Evolutionary conservation across 257 asterid genomes (phyloP).

Genomic region (Nicotiana undulata): DNA sequence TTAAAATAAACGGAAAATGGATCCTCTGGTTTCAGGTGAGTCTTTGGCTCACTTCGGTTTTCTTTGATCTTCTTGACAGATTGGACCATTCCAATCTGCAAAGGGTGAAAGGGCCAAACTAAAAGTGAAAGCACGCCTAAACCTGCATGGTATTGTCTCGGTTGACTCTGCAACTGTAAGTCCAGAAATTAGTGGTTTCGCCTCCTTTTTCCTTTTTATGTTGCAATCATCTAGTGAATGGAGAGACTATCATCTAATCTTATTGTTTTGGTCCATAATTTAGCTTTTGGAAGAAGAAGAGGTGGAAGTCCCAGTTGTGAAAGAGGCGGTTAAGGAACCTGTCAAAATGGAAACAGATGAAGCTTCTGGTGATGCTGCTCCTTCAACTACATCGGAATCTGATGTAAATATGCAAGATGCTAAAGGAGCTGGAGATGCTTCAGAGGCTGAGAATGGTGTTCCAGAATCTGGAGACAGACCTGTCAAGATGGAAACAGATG

Average conservation of each 20-base stretch:
- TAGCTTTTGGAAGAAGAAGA: constrained; percentile 96
- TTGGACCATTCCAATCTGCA: constrained; percentile 72
- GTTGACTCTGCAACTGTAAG: constrained; percentile 82
- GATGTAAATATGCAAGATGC: constrained; percentile 70
- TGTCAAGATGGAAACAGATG: constrained; percentile 72
- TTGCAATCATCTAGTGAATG: not conserved
- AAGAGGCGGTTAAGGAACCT: constrained; percentile 51
- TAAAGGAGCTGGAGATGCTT: constrained; percentile 32
- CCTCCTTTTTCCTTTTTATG: not conserved
- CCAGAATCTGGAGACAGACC: constrained; percentile 60
- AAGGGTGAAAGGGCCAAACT: constrained; percentile 61
- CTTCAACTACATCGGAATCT: constrained; percentile 31
- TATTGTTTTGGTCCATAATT: not conserved
- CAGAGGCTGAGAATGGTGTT: constrained; percentile 64
- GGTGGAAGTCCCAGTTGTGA: constrained; percentile 51
- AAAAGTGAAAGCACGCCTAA: constrained; percentile 76
- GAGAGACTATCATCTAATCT: not conserved
- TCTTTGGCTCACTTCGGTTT: not conserved
- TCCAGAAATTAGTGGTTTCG: not conserved
- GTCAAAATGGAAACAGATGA: constrained; percentile 69
- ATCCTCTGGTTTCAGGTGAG: not conserved
- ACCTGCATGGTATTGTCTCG: constrained; percentile 78
- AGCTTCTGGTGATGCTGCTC: constrained; percentile 23
- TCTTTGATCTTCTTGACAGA: constrained; percentile 24
- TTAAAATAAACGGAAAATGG: not conserved